A percentile compares a stretch with the other conserved stretches of the same genome.
Evolutionary conservation across 768 basidiomycete species (phyloP).

Genomic region (Pholiota conissans): DNA sequence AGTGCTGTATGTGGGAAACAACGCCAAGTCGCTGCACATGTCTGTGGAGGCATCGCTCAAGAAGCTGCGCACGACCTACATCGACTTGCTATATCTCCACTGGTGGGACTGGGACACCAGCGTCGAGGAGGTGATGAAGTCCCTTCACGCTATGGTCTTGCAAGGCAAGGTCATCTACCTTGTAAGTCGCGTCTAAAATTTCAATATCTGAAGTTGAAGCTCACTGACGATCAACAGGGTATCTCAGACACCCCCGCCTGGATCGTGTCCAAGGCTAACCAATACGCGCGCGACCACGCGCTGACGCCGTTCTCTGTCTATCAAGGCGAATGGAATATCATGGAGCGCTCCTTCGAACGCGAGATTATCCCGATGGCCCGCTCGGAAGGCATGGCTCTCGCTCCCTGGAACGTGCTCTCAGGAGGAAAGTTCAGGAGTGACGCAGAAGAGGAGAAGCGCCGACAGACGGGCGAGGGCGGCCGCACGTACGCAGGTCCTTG

Average conservation of each 20-base stretch:
- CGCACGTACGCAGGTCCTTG: conserved; percentile 23
- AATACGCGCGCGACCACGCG: no score
- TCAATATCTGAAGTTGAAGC: no score
- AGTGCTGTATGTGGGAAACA: conserved; percentile 25
- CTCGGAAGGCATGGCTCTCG: no score
- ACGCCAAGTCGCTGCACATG: conserved; percentile 41
- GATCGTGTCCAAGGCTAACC: conserved; percentile 45
- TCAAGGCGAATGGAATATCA: conserved; percentile 48
- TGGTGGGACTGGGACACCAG: no score
- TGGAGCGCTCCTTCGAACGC: conserved; percentile 49
- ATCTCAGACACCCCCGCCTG: conserved; percentile 47
- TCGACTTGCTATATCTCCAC: no score
- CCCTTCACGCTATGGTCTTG: conserved; percentile 1
- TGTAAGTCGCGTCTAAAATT: not conserved
- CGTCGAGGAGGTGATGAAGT: no score
- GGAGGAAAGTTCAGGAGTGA: conserved; percentile 53
- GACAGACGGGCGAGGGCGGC: conserved; percentile 38
- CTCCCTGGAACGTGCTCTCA: conserved; percentile 33
- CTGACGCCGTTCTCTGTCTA: conserved; percentile 55
- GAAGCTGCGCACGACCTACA: conserved; percentile 45
- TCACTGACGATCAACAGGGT: conserved; percentile 24
- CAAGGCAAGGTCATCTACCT: conserved; percentile 3
- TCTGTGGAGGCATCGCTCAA: conserved; percentile 44
- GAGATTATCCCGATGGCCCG: conserved; percentile 51
- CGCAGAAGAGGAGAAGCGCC: conserved; percentile 36